Base-by-base conservation (phyloP, 208 protist species). In the Porcisia hertigi region DNA sequence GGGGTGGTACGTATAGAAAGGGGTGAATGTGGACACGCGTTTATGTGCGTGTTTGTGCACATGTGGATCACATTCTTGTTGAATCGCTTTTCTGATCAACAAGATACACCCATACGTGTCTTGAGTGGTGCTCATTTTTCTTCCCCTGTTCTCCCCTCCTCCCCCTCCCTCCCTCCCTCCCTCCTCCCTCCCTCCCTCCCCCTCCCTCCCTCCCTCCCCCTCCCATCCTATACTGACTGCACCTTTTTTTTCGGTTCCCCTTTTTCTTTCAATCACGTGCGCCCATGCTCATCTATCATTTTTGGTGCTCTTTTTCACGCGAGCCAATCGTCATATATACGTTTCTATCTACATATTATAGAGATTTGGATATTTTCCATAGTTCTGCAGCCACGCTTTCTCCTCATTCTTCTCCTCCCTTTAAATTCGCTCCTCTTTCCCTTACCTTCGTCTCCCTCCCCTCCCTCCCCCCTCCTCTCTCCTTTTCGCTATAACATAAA, bases 21-120 rank as follows among this genome's bases (percentile, higher is more conserved):
- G 47, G 5, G 18, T 25, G 8, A 30, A 20, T 25, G 11, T 58
- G 14, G 54, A 14, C 6, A 16, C 1, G 6, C 8, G n/a, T 47
- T 3, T 4, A 36, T 20, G 59, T 14, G 16, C 18, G 34, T 23
- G 3, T 62, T 23, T 30, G 4, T 4, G 41, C 36, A 39, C 70
- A 25, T 8, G 16, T 2, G 20, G 43, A n/a, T 25, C 5, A 30
- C 62, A 12, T 66, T 18, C 39, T 43, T 47, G 39, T 66, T 43
- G 62, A 66, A 66, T 49, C 39, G 20, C 39, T 43, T 34, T 16
- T 16, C 12, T 45, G 39, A 66, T 66, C 62, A 66, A 66, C 62
- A 25, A 66, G 62, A 30, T 18, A n/a, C 20, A 45, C 62, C 20
- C 12, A 18, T 66, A 18, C 5, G 8, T 52, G 47, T 52, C 39